Base-by-base conservation (phyloP, 1,284 basidiomycete species). In the Gymnopus androsaceus region DNA sequence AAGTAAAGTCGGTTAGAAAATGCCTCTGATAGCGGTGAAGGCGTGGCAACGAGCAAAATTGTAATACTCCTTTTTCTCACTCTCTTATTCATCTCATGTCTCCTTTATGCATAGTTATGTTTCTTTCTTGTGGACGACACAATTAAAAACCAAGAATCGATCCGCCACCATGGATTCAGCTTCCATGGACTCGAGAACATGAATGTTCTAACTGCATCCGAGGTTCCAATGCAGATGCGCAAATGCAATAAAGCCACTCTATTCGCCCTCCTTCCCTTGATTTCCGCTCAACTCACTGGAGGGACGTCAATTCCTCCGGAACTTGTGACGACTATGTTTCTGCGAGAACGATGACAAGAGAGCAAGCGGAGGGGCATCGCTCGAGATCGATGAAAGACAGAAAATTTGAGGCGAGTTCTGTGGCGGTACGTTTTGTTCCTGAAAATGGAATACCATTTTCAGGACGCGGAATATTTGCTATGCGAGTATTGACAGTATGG, bases 71-170 rank as follows among this genome's bases (percentile, higher is more conserved):
- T 41, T 45, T 9, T 45, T 8, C 17, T n/a, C n/a, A n/a, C 5
- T 38, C 30, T 19, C 9, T 7, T 15, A 8, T 15, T 9, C 19
- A 11, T 6, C 9, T 21, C 8, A n/a, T 17, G 7, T 33, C 15
- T 34, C 14, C 17, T n/a, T 27, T 12, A 6, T 14, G 4, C 12
- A 17, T 27, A 59, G 59, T 28, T 59, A 9, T 61, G 59, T 37
- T 61, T 59, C 54, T 61, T 61, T 51, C 59, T 61, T 17, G 57
- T 61, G 7, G 47, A 61, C 25, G 54, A 58, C 31, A 31, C n/a
- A 3, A 34, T 45, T n/a, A 21, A 44, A 40, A 12, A 37, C n/a
- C n/a, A n/a, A n/a, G n/a, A n/a, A n/a, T n/a, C n/a, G n/a, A n/a
- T n/a, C n/a, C n/a, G n/a, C 15, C 23, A 40, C 36, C 59, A 44